A percentile compares a stretch with the other conserved stretches of the same genome.
Evolutionary conservation across 257 asterid genomes (phyloP).

Genomic region (Solanum verrucosum): DNA sequence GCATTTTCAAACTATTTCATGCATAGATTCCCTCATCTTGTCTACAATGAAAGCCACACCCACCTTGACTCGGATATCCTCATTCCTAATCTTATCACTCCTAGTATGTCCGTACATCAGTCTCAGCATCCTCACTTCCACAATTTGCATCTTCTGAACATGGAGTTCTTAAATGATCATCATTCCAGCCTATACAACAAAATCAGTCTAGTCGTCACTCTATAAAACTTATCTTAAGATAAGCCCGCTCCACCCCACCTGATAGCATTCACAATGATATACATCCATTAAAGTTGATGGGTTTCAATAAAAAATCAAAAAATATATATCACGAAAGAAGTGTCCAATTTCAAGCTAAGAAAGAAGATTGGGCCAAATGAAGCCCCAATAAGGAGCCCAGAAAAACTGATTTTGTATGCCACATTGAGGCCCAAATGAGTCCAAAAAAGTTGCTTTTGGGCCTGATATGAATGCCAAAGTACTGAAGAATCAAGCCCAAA

Average conservation of each 20-base stretch:
- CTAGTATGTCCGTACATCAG: neutral
- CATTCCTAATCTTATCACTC: neutral
- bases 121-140: neutral
- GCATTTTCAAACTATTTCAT: neutral
- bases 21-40: no score
- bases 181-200: neutral
- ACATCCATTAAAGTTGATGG: neutral
- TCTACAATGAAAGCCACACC: neutral
- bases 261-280: neutral
- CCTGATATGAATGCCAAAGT: neutral
- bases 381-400: neutral
- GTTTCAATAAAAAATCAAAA: no score
- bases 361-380: neutral
- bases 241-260: neutral
- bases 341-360: neutral
- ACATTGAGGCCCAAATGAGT: neutral
- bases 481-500: neutral
- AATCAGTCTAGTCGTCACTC: neutral
- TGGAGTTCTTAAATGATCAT: neutral
- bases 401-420: neutral
- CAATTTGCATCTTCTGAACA: neutral
- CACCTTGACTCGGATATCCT: no score
- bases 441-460: neutral
- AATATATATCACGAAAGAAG: no score
- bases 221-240: neutral